Percentiles rank a stretch among this genome's conserved stretches.
phyloP scores from a whole-genome alignment of 78 protist genomes.

The Dictyostelium intermedium region DNA sequence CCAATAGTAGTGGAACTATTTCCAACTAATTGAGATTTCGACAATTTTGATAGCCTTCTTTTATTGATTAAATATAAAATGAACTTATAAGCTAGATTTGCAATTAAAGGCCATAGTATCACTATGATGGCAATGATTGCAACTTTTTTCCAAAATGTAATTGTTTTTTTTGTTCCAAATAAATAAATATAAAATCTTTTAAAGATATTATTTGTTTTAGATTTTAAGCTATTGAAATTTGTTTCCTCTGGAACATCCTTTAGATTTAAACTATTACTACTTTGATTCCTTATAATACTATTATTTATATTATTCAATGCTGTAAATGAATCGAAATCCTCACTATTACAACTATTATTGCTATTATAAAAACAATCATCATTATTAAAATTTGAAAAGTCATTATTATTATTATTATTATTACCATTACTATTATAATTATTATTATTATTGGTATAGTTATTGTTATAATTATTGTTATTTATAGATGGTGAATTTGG shows the following conservation, averaged over 20 bases:
- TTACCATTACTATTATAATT: background rate
- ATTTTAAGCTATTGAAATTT: background rate
- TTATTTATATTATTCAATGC: conserved; percentile 20
- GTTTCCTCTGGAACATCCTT: background rate
- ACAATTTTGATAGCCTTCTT: background rate
- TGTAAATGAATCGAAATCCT: background rate
- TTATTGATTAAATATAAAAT: background rate
- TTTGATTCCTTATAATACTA: background rate
- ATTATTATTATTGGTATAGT: background rate
- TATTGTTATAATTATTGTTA: background rate
- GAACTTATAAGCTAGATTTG: conserved; percentile 17
- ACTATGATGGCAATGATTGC: conserved; percentile 4
- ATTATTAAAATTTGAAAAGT: background rate
- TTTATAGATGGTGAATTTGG: background rate
- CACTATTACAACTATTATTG: conserved; percentile 8
- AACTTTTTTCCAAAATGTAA: conserved; percentile 26
- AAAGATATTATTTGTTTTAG: background rate
- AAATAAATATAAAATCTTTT: conserved; percentile 18
- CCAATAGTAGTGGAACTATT: background rate
- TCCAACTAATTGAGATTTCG: background rate
- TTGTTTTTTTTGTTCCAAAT: conserved; percentile 22
- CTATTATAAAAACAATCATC: background rate
- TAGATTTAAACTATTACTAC: background rate
- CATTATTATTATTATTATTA: background rate
- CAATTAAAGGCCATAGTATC: conserved; percentile 48